A percentile compares a stretch with the other conserved stretches of the same genome.
Evolutionary conservation across 2,329 filamentous ascomycete species (phyloP).

Genomic region (Cordyceps cateniannulata): DNA sequence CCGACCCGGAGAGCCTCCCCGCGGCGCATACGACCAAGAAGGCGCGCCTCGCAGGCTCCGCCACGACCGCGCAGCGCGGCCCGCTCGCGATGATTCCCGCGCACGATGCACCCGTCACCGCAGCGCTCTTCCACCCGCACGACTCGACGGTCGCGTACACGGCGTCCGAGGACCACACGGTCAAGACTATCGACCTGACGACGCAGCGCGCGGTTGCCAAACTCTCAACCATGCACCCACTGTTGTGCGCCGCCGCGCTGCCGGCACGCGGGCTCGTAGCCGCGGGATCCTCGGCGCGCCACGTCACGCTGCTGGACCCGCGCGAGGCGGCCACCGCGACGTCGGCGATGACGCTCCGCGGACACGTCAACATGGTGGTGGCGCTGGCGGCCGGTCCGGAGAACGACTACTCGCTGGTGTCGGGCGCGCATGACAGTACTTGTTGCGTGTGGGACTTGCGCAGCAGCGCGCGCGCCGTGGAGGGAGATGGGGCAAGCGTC

Average conservation of each 20-base stretch:
- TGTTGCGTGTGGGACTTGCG: constrained; percentile 92
- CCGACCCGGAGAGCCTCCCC: constrained; percentile 63
- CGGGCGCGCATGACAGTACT: constrained; percentile 86
- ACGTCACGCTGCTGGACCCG: constrained; percentile 91
- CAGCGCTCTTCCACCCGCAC: constrained; percentile 74
- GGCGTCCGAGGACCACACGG: constrained; percentile 80
- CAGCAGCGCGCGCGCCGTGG: constrained; percentile 49
- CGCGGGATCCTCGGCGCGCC: constrained; percentile 75
- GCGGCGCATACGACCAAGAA: constrained; percentile 66
- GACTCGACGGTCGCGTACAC: constrained; percentile 90
- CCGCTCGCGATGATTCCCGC: constrained; percentile 66
- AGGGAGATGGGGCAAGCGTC: constrained; percentile 57
- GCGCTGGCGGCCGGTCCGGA: constrained; percentile 46
- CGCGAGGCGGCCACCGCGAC: constrained; percentile 64
- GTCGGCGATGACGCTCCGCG: constrained; percentile 82
- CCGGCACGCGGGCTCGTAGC: constrained; percentile 56
- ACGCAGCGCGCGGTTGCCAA: constrained; percentile 74
- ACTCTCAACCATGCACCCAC: constrained; percentile 73
- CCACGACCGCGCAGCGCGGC: constrained; percentile 62
- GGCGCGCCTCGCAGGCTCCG: constrained; percentile 53
- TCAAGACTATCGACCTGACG: constrained; percentile 86
- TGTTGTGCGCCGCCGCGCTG: constrained; percentile 73
- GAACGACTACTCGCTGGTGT: constrained; percentile 77
- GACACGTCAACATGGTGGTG: constrained; percentile 71
- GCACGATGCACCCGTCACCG: constrained; percentile 69